phyloP scores from a whole-genome alignment of 2,329 filamentous ascomycete species.

The Triangularia setosa region DNA sequence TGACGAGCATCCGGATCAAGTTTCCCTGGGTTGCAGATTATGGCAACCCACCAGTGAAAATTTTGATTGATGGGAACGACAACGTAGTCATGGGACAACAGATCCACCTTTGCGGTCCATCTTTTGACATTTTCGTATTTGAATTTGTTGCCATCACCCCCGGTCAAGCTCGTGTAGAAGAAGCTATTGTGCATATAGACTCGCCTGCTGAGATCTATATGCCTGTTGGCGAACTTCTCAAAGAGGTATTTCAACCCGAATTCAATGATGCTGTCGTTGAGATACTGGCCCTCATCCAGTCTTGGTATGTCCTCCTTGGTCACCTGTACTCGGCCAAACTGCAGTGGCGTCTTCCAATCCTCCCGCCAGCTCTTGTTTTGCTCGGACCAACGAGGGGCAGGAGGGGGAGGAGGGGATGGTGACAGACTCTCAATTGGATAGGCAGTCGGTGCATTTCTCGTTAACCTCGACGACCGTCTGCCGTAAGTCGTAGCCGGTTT shows the following conservation, averaged over 20 bases:
- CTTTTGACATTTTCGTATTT: slow-evolving; percentile 81
- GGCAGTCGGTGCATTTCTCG: background rate
- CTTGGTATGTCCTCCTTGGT: slow-evolving; percentile 69
- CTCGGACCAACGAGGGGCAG: slow-evolving; percentile 44
- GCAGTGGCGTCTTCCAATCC: slow-evolving; percentile 55
- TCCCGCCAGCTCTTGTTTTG: slow-evolving; percentile 49
- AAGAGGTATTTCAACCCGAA: slow-evolving; percentile 81
- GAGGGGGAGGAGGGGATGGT: background rate
- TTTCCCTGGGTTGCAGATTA: slow-evolving; percentile 82
- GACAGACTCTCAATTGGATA: background rate
- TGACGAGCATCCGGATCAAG: slow-evolving; percentile 40
- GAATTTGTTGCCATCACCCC: slow-evolving; percentile 52
- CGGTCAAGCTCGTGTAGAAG: slow-evolving; percentile 77
- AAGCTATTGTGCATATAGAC: slow-evolving; percentile 92
- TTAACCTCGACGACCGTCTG: background rate
- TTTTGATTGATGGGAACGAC: slow-evolving; percentile 88
- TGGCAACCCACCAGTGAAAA: slow-evolving; percentile 88
- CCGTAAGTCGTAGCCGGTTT: background rate
- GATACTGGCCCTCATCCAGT: slow-evolving; percentile 76
- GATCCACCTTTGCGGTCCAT: slow-evolving; percentile 83
- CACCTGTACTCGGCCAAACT: slow-evolving; percentile 64
- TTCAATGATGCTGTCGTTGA: slow-evolving; percentile 89
- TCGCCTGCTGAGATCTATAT: slow-evolving; percentile 54
- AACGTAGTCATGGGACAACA: slow-evolving; percentile 84
- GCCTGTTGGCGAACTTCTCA: slow-evolving; percentile 50